phyloP scores from a whole-genome alignment of 352 stramenopile genomes.

The Peronospora farinosa region DNA sequence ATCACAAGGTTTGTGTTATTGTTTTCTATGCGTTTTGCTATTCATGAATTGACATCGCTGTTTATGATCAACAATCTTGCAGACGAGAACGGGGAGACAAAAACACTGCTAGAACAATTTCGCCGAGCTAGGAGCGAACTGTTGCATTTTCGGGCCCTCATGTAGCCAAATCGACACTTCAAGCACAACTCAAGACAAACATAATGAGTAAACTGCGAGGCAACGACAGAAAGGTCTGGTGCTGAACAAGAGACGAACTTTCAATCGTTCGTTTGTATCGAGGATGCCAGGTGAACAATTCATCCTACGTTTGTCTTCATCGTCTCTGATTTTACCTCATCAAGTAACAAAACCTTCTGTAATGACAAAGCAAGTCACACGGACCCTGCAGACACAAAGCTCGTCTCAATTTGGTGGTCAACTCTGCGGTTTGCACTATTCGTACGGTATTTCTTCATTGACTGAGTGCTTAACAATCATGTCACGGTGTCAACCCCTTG shows the following conservation, averaged over 20 bases:
- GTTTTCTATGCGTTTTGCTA: slow-evolving; percentile 5
- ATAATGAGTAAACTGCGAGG: slow-evolving; percentile 11
- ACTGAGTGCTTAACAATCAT: slow-evolving; percentile 76
- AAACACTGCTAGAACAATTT: slow-evolving; percentile 63
- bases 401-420: slow-evolving; percentile 8
- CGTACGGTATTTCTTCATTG: slow-evolving; percentile 31
- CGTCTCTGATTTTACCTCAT: slow-evolving; percentile 5
- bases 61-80: slow-evolving; percentile 8
- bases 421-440: slow-evolving; percentile 13
- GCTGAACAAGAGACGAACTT: background rate
- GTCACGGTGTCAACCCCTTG: slow-evolving; percentile 66
- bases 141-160: slow-evolving; percentile 60
- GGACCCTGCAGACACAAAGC: slow-evolving; percentile 49
- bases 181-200: slow-evolving; percentile 6
- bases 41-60: slow-evolving; percentile 10
- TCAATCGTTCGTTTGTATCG: slow-evolving; percentile 1
- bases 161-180: slow-evolving; percentile 36
- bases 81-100: slow-evolving; percentile 61
- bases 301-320: slow-evolving; percentile 46
- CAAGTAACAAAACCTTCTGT: slow-evolving; percentile 42
- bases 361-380: slow-evolving; percentile 60
- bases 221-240: slow-evolving; percentile 5
- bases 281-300: slow-evolving; percentile 34
- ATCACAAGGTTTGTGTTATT: slow-evolving; percentile 47
- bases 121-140: slow-evolving; percentile 67